These are phyloP conservation scores for Staphylotrichum longicolle DNA, from an alignment of 495 filamentous ascomycete species.

Conservation along the genomic window DNA sequence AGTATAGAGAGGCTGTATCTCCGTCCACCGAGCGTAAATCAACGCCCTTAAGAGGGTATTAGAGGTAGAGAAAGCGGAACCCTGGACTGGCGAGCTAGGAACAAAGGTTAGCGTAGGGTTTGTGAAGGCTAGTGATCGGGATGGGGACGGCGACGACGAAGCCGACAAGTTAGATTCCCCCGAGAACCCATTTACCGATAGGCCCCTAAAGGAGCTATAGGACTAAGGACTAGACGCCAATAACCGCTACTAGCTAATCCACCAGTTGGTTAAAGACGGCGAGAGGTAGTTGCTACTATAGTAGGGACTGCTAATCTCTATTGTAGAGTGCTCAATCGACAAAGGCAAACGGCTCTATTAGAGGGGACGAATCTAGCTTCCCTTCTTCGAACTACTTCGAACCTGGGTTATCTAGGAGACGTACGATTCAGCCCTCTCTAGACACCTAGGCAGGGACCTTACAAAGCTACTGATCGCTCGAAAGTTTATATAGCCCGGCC, in stretches of 20 bases:
- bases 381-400: background rate
- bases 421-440: background rate
- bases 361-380: constrained; percentile 2
- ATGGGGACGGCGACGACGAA: background rate
- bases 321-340: constrained; percentile 1
- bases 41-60: background rate
- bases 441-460: background rate
- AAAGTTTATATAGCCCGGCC: background rate
- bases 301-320: constrained; percentile 2
- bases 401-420: constrained; percentile 1
- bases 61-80: background rate
- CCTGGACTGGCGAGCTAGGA: background rate
- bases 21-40: background rate
- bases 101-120: background rate
- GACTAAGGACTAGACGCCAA: constrained; percentile 5
- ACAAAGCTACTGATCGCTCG: background rate
- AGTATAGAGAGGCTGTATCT: background rate
- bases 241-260: constrained; percentile 8
- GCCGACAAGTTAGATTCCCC: constrained; percentile 2
- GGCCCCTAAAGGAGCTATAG: background rate
- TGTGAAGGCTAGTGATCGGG: constrained; percentile 1
- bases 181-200: background rate
- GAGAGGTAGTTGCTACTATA: background rate
- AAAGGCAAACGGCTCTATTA: constrained; percentile 5
- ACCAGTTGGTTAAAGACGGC: background rate